A percentile compares a stretch with the other conserved stretches of the same genome.
Conservation (phyloP, 2,329 filamentous ascomycete species). For the Diaporthe sp. region DNA sequence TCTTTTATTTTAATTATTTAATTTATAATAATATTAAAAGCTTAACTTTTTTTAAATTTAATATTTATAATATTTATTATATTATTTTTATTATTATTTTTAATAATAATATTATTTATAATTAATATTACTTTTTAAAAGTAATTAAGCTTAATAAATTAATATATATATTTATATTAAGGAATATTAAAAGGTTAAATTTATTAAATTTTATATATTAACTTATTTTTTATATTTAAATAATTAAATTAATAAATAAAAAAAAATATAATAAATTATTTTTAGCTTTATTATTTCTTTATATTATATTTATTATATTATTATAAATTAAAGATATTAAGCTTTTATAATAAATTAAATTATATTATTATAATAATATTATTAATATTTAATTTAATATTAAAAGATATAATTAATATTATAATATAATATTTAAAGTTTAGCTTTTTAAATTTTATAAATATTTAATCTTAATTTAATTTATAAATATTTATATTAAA, state of each 20-base stretch:
- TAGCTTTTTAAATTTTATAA: not conserved
- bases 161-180: too few species aligned
- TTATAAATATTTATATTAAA: not conserved
- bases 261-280: not conserved
- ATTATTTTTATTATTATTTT: too few species aligned
- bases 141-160: too few species aligned
- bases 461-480: not conserved
- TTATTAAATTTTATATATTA: not conserved
- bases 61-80: too few species aligned
- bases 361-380: not conserved
- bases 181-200: too few species aligned
- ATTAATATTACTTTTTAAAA: too few species aligned
- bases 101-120: too few species aligned
- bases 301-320: not conserved
- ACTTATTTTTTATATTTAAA: not conserved
- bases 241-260: not conserved
- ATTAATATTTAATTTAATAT: not conserved
- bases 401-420: not conserved
- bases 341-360: not conserved
- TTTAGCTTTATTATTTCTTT: not conserved
- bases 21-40: too few species aligned
- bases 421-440: not conserved
- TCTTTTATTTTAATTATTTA: not conserved
- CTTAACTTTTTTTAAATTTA: too few species aligned
- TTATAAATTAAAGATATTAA: not conserved